Conservation (phyloP, 176 grass and related monocot genomes). For the Triticum monococcum region DNA sequence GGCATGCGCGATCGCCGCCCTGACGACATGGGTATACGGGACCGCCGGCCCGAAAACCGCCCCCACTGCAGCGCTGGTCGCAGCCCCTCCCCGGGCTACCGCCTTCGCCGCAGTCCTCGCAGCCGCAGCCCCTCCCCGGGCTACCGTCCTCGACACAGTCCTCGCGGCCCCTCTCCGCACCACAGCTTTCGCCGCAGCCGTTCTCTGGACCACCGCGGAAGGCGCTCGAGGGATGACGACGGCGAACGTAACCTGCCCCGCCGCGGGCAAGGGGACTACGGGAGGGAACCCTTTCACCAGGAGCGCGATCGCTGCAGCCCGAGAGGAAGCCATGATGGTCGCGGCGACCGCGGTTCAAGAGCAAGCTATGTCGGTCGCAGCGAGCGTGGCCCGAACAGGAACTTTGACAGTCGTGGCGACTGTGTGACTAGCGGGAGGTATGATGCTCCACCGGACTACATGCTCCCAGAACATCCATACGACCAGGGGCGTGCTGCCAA, state of each 20-base stretch:
- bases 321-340: background rate
- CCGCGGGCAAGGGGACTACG: background rate
- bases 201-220: background rate
- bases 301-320: slow-evolving; percentile 8
- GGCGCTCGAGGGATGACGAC: slow-evolving; percentile 19
- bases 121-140: background rate
- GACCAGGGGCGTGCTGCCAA: slow-evolving; percentile 15
- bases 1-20: slow-evolving; percentile 16
- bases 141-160: background rate
- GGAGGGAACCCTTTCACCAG: background rate
- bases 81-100: background rate
- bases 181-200: background rate
- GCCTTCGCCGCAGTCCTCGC: background rate
- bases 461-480: slow-evolving; percentile 38
- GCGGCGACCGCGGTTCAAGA: background rate
- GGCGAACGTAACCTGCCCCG: background rate
- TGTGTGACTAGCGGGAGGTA: background rate
- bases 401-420: background rate
- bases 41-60: background rate
- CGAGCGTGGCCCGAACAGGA: background rate
- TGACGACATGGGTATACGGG: background rate
- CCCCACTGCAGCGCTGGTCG: slow-evolving; percentile 8
- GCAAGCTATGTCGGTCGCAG: background rate
- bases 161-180: background rate
- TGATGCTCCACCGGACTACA: slow-evolving; percentile 26